phyloP scores from a whole-genome alignment of 1,284 basidiomycete genomes.

The Tetrapyrgos nigripes region DNA sequence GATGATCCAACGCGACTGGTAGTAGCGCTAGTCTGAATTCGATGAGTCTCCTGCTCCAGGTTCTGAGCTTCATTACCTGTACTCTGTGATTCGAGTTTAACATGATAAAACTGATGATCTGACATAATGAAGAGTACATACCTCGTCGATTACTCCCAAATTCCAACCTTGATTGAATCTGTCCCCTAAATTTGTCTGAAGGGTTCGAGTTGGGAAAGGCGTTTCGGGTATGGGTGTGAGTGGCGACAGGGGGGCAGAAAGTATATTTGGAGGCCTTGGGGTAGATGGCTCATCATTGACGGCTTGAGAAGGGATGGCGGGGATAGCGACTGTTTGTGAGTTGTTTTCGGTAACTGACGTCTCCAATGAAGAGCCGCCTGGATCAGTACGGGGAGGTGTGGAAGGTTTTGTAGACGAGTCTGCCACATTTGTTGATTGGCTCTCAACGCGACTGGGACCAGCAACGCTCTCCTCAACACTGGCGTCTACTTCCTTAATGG shows the following conservation, averaged over 20 bases:
- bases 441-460: slow-evolving; percentile 38
- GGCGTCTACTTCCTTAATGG: slow-evolving; percentile 34
- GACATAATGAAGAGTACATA: background rate
- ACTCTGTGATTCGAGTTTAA: too few relatives aligned
- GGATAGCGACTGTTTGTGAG: slow-evolving; percentile 15
- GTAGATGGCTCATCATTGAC: slow-evolving; percentile 26
- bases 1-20: background rate
- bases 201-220: slow-evolving; percentile 27
- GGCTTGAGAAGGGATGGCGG: slow-evolving; percentile 7
- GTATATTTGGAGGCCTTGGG: slow-evolving; percentile 21
- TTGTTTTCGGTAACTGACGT: slow-evolving; percentile 8
- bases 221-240: slow-evolving; percentile 51
- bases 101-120: too few relatives aligned
- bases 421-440: slow-evolving; percentile 25
- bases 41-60: background rate
- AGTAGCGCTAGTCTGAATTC: background rate
- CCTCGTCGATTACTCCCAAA: background rate
- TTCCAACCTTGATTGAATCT: slow-evolving; percentile 20
- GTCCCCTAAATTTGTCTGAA: slow-evolving; percentile 17
- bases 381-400: slow-evolving; percentile 5
- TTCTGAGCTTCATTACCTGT: too few relatives aligned
- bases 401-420: slow-evolving; percentile 14
- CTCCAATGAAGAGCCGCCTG: too few relatives aligned
- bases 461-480: slow-evolving; percentile 27
- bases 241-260: slow-evolving; percentile 43